Percentiles rank a stretch among this genome's conserved stretches.
Conservation (phyloP, 169 alveolate genomes). For the Theileria orientalis region DNA sequence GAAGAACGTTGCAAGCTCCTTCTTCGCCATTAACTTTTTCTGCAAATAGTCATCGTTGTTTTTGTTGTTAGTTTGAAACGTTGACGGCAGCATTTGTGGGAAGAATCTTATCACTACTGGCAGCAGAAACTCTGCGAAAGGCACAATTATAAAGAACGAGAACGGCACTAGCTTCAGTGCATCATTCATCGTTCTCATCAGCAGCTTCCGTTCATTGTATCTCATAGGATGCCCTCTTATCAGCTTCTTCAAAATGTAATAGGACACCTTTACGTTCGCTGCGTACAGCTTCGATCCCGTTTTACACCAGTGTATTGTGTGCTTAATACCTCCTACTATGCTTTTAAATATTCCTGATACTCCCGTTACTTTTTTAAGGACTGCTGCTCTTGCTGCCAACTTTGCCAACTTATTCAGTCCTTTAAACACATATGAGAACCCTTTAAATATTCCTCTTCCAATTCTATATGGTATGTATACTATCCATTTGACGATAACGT, state of each 20-base stretch:
- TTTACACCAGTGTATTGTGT: slow-evolving; percentile 78
- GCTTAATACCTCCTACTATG: slow-evolving; percentile 58
- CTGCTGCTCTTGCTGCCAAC: slow-evolving; percentile 54
- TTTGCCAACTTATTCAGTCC: slow-evolving; percentile 27
- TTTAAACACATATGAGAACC: slow-evolving; percentile 29
- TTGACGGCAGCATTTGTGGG: slow-evolving; percentile 87
- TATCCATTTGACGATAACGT: slow-evolving; percentile 28
- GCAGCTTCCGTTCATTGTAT: slow-evolving; percentile 78
- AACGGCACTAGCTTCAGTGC: slow-evolving; percentile 84
- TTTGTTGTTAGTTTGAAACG: slow-evolving; percentile 75
- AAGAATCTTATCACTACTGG: slow-evolving; percentile 84
- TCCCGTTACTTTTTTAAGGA: slow-evolving; percentile 42
- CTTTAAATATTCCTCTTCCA: slow-evolving; percentile 33
- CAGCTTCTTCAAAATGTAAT: slow-evolving; percentile 70
- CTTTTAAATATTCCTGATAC: slow-evolving; percentile 57
- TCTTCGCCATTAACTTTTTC: slow-evolving; percentile 82
- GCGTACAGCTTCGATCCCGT: slow-evolving; percentile 73
- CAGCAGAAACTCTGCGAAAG: slow-evolving; percentile 84
- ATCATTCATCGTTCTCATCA: slow-evolving; percentile 82
- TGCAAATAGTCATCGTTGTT: slow-evolving; percentile 75
- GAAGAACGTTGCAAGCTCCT: slow-evolving; percentile 83
- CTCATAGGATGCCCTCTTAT: slow-evolving; percentile 81
- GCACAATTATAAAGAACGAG: slow-evolving; percentile 83
- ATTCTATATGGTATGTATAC: slow-evolving; percentile 44
- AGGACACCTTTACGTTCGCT: slow-evolving; percentile 76